Base-by-base conservation (phyloP, 78 protist species). In the Speleostelium caveatum region DNA sequence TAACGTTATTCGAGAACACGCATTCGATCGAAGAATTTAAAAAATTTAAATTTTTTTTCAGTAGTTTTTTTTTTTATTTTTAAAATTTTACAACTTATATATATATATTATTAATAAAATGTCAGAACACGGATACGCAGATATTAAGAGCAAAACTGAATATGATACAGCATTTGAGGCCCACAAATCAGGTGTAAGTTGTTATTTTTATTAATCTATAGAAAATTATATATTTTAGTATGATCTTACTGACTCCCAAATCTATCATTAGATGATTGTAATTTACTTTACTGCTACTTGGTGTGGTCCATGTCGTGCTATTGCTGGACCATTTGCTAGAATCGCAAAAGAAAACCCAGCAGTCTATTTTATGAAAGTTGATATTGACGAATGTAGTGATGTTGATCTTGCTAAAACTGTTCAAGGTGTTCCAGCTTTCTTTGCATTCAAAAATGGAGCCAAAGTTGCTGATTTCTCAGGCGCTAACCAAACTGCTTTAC, bases 241-340 rank as follows among this genome's bases (percentile, higher is more conserved):
- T 10, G 10, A 14, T 45, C 6, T 14, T 45, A 45, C 10, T 45
- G 53, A 45, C 6, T 45, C 53, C 6, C n/a, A 10, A 14, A 14
- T 10, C 10, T 14, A 45, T 45, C 6, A 6, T 45, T 45, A 14
- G n/a, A 14, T 14, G 6, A 45, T 45, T 45, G 53, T 45, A 45
- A 45, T 45, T 69, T 45, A 69, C 21, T 26, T 39, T 5, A 69
- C 75, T 69, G 75, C 75, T 17, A 69, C 75, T 53, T 69, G 75
- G 75, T 69, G 60, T 69, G 75, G 75, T 17, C 75, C 75, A 69
- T 69, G 75, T 26, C 26, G 75, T 26, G 75, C 75, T 16, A 69
- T 69, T 49, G 75, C 61, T 19, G 61, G 61, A 69, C 30, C 30
- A 19, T 69, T 69, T 30, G 19, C 28, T 4, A 68, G 35, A 24